These are phyloP conservation scores for Phycomyces blakesleeanus DNA, from an alignment of 192 early-diverging fungal species.

Conservation along the genomic window DNA sequence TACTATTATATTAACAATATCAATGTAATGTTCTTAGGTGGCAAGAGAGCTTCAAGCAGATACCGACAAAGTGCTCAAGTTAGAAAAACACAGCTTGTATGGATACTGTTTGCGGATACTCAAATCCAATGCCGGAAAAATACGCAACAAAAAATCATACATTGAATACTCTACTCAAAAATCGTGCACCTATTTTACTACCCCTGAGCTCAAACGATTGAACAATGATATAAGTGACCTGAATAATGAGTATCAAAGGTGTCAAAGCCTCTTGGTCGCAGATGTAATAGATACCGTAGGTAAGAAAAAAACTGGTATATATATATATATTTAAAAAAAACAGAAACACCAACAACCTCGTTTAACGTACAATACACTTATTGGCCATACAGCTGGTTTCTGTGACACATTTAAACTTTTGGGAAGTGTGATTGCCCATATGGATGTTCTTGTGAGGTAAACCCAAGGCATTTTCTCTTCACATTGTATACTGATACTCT, in stretches of 20 bases:
- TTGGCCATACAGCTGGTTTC: constrained; percentile 76
- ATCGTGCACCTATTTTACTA: constrained; percentile 86
- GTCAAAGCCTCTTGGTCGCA: constrained; percentile 73
- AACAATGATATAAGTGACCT: constrained; percentile 59
- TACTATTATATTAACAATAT: too few relatives aligned
- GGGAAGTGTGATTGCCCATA: constrained; percentile 69
- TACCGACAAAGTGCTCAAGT: constrained; percentile 81
- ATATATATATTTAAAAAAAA: too few relatives aligned
- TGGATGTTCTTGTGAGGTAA: constrained; percentile 86
- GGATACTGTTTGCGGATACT: constrained; percentile 86
- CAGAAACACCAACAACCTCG: too few relatives aligned
- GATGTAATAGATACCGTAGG: constrained; percentile 86
- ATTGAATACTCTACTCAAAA: constrained; percentile 88
- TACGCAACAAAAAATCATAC: constrained; percentile 68
- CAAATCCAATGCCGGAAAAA: constrained; percentile 60
- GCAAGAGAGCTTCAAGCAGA: constrained; percentile 69
- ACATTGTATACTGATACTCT: neutral
- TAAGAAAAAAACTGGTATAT: constrained; percentile 17
- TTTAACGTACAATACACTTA: too few relatives aligned
- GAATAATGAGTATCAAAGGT: constrained; percentile 58
- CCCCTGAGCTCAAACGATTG: constrained; percentile 60
- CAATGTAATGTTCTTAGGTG: too few relatives aligned
- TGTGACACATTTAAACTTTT: constrained; percentile 76
- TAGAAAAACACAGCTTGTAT: constrained; percentile 79
- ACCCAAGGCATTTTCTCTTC: neutral